phyloP scores from a whole-genome alignment of 352 stramenopile genomes.

The Pythium sukuiense region DNA sequence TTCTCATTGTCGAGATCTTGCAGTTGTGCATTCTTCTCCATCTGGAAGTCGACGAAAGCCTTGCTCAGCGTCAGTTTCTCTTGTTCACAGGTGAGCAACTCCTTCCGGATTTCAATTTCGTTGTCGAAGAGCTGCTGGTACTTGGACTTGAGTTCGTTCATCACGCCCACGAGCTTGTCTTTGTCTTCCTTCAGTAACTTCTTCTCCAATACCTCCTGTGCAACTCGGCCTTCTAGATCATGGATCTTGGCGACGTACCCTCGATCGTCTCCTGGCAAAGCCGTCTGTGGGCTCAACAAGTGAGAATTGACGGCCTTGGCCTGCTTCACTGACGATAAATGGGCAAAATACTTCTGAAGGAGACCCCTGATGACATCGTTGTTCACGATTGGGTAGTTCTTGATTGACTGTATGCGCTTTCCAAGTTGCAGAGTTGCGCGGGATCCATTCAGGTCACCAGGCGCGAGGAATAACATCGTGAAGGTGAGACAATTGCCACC shows the following conservation, averaged over 20 bases:
- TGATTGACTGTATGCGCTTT: constrained; percentile 30
- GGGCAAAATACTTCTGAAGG: constrained; percentile 28
- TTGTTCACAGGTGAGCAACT: constrained; percentile 61
- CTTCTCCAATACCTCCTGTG: constrained; percentile 43
- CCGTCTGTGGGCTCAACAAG: not conserved
- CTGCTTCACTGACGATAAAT: constrained; percentile 11
- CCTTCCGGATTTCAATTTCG: constrained; percentile 54
- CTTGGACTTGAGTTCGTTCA: constrained; percentile 53
- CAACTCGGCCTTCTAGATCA: constrained; percentile 42
- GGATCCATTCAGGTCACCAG: constrained; percentile 39
- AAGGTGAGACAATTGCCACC: constrained; percentile 56
- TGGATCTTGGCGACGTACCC: constrained; percentile 36
- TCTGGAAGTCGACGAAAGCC: constrained; percentile 65
- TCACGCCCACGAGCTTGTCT: constrained; percentile 35
- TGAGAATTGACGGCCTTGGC: not conserved
- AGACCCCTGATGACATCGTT: constrained; percentile 54
- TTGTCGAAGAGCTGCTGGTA: constrained; percentile 66
- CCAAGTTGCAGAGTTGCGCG: constrained; percentile 43
- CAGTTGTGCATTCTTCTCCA: constrained; percentile 40
- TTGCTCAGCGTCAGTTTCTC: constrained; percentile 71
- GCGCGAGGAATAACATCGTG: constrained; percentile 41
- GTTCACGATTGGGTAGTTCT: constrained; percentile 58
- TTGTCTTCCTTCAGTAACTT: constrained; percentile 50
- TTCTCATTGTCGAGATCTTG: constrained; percentile 59
- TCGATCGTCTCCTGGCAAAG: constrained; percentile 1